Conservation (phyloP, 2,329 filamentous ascomycete species). For the Ascochyta lentis region DNA sequence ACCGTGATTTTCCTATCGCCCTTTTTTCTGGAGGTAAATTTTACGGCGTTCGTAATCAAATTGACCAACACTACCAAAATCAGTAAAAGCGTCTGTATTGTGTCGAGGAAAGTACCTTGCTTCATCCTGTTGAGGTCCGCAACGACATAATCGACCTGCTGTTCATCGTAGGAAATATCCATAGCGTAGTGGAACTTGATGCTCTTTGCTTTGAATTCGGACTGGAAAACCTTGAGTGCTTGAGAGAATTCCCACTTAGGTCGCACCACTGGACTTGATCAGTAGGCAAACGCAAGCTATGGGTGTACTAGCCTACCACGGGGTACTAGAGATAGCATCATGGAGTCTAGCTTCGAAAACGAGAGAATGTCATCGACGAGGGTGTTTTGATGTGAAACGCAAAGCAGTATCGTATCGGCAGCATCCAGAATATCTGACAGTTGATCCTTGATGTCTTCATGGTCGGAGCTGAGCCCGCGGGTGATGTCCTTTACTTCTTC, state of each 20-base stretch:
- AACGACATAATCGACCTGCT: constrained; percentile 48
- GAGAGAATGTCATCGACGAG: constrained; percentile 57
- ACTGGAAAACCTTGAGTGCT: constrained; percentile 50
- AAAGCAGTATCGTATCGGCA: constrained; percentile 52
- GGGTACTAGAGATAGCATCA: constrained; percentile 50
- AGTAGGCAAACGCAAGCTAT: constrained; percentile 15
- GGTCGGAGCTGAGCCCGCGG: constrained; percentile 27
- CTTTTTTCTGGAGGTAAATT: constrained; percentile 53
- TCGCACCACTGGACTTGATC: constrained; percentile 27
- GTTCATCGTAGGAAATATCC: constrained; percentile 50
- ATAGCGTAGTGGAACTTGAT: constrained; percentile 50
- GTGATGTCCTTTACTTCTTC: constrained; percentile 52
- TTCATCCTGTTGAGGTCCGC: constrained; percentile 49
- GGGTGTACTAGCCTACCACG: constrained; percentile 23
- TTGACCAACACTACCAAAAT: constrained; percentile 48
- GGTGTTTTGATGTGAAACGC: constrained; percentile 54
- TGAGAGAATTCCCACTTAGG: constrained; percentile 49
- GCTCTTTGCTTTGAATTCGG: constrained; percentile 48
- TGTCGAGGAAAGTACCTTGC: constrained; percentile 31
- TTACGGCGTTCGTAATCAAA: constrained; percentile 56
- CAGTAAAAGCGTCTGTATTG: neutral
- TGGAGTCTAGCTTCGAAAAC: constrained; percentile 57
- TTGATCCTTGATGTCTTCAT: constrained; percentile 27
- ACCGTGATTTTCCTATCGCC: constrained; percentile 50
- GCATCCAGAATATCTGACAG: constrained; percentile 44